Base-by-base conservation (phyloP, 495 filamentous ascomycete species). In the Rostrohypoxylon terebratum region DNA sequence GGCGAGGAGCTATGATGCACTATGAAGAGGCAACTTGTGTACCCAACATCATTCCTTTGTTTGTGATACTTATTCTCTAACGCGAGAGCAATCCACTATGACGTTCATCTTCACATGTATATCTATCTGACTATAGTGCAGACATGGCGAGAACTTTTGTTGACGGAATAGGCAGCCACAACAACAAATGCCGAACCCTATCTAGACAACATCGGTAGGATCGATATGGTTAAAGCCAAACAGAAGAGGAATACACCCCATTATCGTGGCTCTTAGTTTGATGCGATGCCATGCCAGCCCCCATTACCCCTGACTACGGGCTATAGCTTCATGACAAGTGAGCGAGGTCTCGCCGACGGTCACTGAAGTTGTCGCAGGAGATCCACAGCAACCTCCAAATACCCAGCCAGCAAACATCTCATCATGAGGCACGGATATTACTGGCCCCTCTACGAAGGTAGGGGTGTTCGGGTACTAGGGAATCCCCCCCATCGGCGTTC, bases 191-290 rank as follows among this genome's bases (percentile, higher is more conserved):
- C 64, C 70, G 70, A 40, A 59, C 62, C 36, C 38, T 68, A 64
- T 55, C 48, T 58, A 18, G 40, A 53, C 42, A 58, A 36, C 25
- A 50, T 42, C 71, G 57, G 66, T 61, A 60, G 66, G 66, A 69
- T 69, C 66, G 66, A 69, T 69, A 53, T 54, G 47, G 66, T 69
- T 62, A 25, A 36, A 44, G 47, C 42, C 13, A 25, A 65, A 54
- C 23, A 31, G 33, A 18, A 67, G 40, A 53, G 38, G 14, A 18
- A 48, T 34, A 8, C 28, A 45, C 33, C 28, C 9, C 16, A 58
- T 38, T 28, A 36, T 34, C 25, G 5, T 9, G 10, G 31, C 10
- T 28, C 23, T 36, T 55, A n/a, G 25, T 31, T 50, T 20, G 23
- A 8, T 31, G 23, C n/a, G 2, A 11, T 36, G n/a, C 2, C 5